phyloP scores from a whole-genome alignment of 1,139 yeast species.

The Komagataea norvegica region DNA sequence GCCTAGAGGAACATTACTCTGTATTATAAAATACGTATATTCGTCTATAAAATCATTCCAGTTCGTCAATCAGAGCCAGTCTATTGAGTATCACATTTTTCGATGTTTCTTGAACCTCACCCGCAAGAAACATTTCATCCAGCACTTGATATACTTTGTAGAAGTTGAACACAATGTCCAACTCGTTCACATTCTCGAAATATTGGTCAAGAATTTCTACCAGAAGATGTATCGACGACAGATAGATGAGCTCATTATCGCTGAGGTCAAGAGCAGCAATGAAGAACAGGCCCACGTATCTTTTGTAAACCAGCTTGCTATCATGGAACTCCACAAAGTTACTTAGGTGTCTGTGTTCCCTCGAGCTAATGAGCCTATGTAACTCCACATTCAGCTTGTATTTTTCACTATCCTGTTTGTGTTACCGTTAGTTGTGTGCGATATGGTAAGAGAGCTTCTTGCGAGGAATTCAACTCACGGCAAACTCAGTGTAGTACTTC shows the following conservation, averaged over 20 bases:
- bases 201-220: slow-evolving; percentile 86
- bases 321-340: slow-evolving; percentile 75
- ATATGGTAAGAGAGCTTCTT: slow-evolving; percentile 10
- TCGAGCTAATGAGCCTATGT: slow-evolving; percentile 74
- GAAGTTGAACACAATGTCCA: slow-evolving; percentile 82
- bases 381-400: slow-evolving; percentile 54
- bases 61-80: slow-evolving; percentile 30
- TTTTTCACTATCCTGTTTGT: slow-evolving; percentile 46
- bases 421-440: background rate
- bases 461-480: slow-evolving; percentile 26
- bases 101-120: slow-evolving; percentile 73
- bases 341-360: slow-evolving; percentile 81
- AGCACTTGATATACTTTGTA: slow-evolving; percentile 64
- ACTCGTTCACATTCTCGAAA: slow-evolving; percentile 89
- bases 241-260: slow-evolving; percentile 76
- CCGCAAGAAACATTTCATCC: slow-evolving; percentile 75
- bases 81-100: slow-evolving; percentile 53
- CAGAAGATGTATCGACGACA: slow-evolving; percentile 81
- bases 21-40: background rate
- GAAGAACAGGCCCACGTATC: slow-evolving; percentile 91
- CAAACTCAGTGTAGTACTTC: slow-evolving; percentile 54
- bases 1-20: background rate
- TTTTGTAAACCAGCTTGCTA: slow-evolving; percentile 70
- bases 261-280: slow-evolving; percentile 68
- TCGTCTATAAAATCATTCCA: slow-evolving; percentile 15